Evolutionary conservation across 2,329 filamentous ascomycete genomes (phyloP).

Genomic region (Neonectria neomacrospora): DNA sequence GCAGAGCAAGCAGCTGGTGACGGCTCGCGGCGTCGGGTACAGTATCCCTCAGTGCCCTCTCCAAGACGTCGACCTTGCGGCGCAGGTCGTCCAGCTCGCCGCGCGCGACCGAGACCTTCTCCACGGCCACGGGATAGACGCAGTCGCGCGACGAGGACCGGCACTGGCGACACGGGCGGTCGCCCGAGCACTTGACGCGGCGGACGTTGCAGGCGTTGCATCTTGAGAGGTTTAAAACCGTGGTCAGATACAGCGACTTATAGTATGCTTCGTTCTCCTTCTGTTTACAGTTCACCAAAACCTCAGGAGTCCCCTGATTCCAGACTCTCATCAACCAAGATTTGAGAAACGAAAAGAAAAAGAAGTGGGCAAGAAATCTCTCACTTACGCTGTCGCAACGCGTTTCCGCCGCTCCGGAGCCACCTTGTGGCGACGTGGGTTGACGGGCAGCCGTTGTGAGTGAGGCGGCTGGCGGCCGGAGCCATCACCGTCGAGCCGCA

Average conservation of each 20-base stretch:
- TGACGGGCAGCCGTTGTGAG: conserved; percentile 58
- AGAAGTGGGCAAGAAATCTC: not conserved
- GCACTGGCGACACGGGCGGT: conserved; percentile 61
- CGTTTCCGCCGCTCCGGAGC: conserved; percentile 59
- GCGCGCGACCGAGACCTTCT: conserved; percentile 57
- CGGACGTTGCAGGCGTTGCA: conserved; percentile 65
- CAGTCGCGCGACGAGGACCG: conserved; percentile 56
- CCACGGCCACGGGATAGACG: conserved; percentile 57
- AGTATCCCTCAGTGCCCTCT: conserved; percentile 52
- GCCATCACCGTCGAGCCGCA: conserved; percentile 20
- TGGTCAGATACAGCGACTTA: not conserved
- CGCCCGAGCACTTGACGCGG: conserved; percentile 63
- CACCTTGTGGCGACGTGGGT: conserved; percentile 61
- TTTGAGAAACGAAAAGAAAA: not conserved
- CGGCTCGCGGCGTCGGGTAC: conserved; percentile 50
- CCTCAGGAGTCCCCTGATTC: not conserved
- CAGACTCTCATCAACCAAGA: not conserved
- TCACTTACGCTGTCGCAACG: conserved; percentile 60
- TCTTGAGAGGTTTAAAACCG: conserved; percentile 44
- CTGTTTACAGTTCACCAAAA: not conserved
- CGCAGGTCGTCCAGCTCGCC: conserved; percentile 56
- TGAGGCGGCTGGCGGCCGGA: conserved; percentile 38
- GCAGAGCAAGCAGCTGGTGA: conserved; percentile 47
- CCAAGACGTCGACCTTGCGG: conserved; percentile 53
- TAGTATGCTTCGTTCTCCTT: not conserved